Evolutionary conservation across 257 asterid genomes (phyloP).

Genomic region (Solanum piurae): DNA sequence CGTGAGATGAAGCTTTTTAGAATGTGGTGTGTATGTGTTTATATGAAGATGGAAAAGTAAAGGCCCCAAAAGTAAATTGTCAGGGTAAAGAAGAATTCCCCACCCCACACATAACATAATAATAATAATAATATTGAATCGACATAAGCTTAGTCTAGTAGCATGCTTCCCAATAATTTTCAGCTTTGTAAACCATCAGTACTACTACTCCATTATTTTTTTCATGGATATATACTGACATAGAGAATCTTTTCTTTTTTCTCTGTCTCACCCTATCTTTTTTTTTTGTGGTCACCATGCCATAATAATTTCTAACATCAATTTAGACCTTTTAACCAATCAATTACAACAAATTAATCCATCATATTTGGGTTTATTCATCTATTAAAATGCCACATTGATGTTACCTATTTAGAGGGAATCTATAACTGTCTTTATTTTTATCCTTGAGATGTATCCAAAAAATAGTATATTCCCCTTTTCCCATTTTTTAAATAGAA

Average conservation of each 20-base stretch:
- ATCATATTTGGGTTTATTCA: background rate
- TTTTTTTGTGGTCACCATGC: background rate
- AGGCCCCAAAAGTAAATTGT: background rate
- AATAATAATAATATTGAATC: background rate
- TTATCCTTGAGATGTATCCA: background rate
- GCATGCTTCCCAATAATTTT: slow-evolving; percentile 1
- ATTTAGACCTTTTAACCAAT: background rate
- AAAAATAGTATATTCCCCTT: background rate
- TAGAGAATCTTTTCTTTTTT: background rate
- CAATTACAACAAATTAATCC: background rate
- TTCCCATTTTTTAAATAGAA: background rate
- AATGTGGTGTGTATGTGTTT: background rate
- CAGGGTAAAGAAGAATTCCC: background rate
- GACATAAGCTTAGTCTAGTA: background rate
- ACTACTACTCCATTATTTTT: background rate
- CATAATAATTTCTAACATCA: background rate
- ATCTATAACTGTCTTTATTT: background rate
- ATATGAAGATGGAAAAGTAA: background rate
- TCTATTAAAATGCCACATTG: background rate
- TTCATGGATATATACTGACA: background rate
- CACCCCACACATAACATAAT: background rate
- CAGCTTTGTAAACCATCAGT: background rate
- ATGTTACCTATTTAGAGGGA: background rate
- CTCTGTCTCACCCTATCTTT: background rate
- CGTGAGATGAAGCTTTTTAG: background rate